Base-by-base conservation (phyloP, 305 asterid species). In the Petunia hybrid region DNA sequence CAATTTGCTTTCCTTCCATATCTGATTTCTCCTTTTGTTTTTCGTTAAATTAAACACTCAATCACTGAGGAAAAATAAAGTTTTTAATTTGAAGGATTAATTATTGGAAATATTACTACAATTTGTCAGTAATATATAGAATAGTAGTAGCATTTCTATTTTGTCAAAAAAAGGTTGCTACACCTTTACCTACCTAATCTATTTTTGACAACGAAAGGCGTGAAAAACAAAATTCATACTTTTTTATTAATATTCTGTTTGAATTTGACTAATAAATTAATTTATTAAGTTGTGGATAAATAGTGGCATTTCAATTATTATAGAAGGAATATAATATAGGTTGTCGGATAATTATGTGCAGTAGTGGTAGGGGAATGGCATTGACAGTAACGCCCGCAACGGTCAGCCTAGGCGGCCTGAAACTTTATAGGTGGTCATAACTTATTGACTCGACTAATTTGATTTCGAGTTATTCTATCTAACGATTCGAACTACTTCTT, bases 111-210 rank as follows among this genome's bases (percentile, higher is more conserved):
- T 22, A 22, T 22, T 22, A 22, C 31, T 22, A 22, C 31, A 22
- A 22, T 22, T 74, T 14, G 13, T 45, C 36, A 12, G 31, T 51
- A 74, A 36, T 36, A 53, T 13, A 74, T 36, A 51, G 14, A 70
- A 6, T 9, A 51, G 9, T 8, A 8, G 12, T 9, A 51, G 12
- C 46, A 74, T 53, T 74, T 51, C 12, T 10, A 0, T 10, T 51
- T 66, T 73, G 64, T 66, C 51, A 53, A 53, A 35, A 48, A 73
- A 36, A 22, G 61, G 78, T 63, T 51, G 46, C 78, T 36, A 2
- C 0, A 3, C 36, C 63, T 73, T 36, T 42, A 51, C 41, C 4
- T 61, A 31, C 62, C 78, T 35, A 71, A 71, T 71, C 31, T 63
- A 73, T 35, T 41, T 8, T 41, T 8, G 36, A 67, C 0, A 40